Evolutionary conservation across 2,329 filamentous ascomycete genomes (phyloP), one percentile per base, ranked within the genome.

Genomic region (Rhynchosporium secalis): DNA sequence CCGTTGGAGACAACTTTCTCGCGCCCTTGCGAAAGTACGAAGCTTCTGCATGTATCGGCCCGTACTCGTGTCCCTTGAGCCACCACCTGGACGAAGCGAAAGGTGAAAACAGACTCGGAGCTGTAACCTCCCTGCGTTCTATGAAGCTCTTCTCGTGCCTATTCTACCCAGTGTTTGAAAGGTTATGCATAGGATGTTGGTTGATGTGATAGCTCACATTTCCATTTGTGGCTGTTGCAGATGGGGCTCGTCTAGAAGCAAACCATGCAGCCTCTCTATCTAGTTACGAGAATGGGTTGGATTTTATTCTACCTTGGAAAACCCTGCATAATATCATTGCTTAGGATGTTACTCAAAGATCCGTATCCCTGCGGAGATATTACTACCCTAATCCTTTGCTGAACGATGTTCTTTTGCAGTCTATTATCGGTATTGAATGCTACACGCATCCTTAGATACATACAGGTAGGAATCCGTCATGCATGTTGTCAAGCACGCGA

Each of bases 401-500:
- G 31, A 45, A 9, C 46, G 45, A 29, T 55, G n/a, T 33, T 60
- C 38, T 58, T 60, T 52, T 38, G 20, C 38, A 43, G 47, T 56
- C 31, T 4, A 46, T 26, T 41, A n/a, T 41, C 4, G 38, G 52
- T 45, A 33, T 58, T 33, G 31, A 57, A 29, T 63, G 56, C 64
- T 61, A 46, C 56, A 58, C 52, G 47, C 51, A 63, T 58, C 55
- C 36, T 59, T 62, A 45, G 61, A 33, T 51, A 61, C 20, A 20
- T 51, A 36, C 41, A 63, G 38, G 67, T 65, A 62, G 48, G 51
- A 54, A 66, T 60, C 68, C 67, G 67, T n/a, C 51, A 52, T 65
- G 62, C 64, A 64, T 58, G 62, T 54, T 68, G 58, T 68, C 63
- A 69, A 66, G 58, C 66, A 70, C 62, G 64, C 66, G 65, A 62